These are phyloP conservation scores for Ogataea nakhonphanomensis DNA, from an alignment of 805 yeast genomes.

Conservation along the genomic window DNA sequence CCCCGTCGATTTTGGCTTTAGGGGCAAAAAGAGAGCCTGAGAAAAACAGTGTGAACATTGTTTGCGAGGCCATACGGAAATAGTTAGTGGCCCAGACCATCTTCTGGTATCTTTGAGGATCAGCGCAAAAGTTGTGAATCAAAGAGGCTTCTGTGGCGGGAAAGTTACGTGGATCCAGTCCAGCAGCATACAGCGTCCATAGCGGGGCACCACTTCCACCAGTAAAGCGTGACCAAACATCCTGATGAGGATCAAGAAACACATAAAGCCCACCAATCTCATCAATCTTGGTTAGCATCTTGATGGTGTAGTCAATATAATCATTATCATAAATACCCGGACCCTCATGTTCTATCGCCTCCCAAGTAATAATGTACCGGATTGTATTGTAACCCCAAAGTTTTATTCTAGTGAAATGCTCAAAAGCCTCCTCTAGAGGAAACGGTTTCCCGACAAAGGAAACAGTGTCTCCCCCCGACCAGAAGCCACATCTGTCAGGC, in stretches of 20 bases:
- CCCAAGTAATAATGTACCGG: slow-evolving; percentile 83
- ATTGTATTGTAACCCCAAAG: slow-evolving; percentile 80
- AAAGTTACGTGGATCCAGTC: slow-evolving; percentile 76
- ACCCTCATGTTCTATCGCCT: slow-evolving; percentile 84
- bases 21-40: slow-evolving; percentile 79
- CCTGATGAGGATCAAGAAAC: slow-evolving; percentile 88
- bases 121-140: slow-evolving; percentile 56
- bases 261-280: slow-evolving; percentile 72
- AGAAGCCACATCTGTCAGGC: slow-evolving; percentile 46
- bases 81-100: slow-evolving; percentile 96
- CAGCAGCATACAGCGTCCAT: slow-evolving; percentile 91
- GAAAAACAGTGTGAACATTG: slow-evolving; percentile 85
- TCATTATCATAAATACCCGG: slow-evolving; percentile 81
- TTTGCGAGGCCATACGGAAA: slow-evolving; percentile 64
- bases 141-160: slow-evolving; percentile 73
- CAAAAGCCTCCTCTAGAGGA: slow-evolving; percentile 66
- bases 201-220: slow-evolving; percentile 95
- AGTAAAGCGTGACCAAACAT: slow-evolving; percentile 83
- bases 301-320: slow-evolving; percentile 65
- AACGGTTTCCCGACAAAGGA: slow-evolving; percentile 85
- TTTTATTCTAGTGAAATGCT: slow-evolving; percentile 67
- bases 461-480: slow-evolving; percentile 63
- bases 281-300: slow-evolving; percentile 54
- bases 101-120: slow-evolving; percentile 55
- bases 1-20: slow-evolving; percentile 62